These are phyloP conservation scores for Tardiomyces blankii DNA, from an alignment of 1,139 yeast species.

Conservation along the genomic window DNA sequence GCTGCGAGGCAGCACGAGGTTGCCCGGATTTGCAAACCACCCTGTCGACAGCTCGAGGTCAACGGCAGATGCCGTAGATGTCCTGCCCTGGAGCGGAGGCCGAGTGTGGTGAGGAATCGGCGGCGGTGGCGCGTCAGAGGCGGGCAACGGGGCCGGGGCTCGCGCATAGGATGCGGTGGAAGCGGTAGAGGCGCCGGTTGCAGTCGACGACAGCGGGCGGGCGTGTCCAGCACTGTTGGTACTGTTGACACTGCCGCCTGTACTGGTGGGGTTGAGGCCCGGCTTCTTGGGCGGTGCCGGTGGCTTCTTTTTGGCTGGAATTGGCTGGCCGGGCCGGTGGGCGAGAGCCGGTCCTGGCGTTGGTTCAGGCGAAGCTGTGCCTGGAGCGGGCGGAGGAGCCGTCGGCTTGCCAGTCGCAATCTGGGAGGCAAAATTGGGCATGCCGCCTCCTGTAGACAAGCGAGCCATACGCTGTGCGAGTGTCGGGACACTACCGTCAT, in stretches of 20 bases:
- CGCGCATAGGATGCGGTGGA: slow-evolving; percentile 2
- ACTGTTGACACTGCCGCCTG: slow-evolving; percentile 3
- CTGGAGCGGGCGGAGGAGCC: slow-evolving; percentile 2
- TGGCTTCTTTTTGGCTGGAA: slow-evolving; percentile 18
- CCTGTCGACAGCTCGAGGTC: slow-evolving; percentile 1
- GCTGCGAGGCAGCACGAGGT: neutral
- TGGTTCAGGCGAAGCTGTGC: slow-evolving; percentile 5
- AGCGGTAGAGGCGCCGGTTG: slow-evolving; percentile 1
- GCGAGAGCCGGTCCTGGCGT: slow-evolving; percentile 5
- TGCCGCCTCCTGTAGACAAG: slow-evolving; percentile 1
- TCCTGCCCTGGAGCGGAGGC: slow-evolving; percentile 5
- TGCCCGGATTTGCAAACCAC: neutral
- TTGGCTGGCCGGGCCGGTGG: slow-evolving; percentile 4
- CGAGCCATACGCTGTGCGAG: slow-evolving; percentile 1
- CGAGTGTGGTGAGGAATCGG: slow-evolving; percentile 9
- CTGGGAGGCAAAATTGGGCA: slow-evolving; percentile 20
- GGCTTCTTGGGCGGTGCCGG: slow-evolving; percentile 20
- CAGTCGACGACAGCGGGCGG: slow-evolving; percentile 3
- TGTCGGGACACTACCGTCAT: slow-evolving; percentile 1
- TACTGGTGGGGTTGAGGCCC: slow-evolving; percentile 4
- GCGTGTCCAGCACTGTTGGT: slow-evolving; percentile 2
- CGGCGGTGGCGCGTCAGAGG: slow-evolving; percentile 6
- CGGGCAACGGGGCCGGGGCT: slow-evolving; percentile 6
- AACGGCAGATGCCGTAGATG: neutral
- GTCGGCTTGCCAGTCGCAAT: slow-evolving; percentile 1